Base-by-base conservation (phyloP, 768 basidiomycete genomes). In the Imleria badia region DNA sequence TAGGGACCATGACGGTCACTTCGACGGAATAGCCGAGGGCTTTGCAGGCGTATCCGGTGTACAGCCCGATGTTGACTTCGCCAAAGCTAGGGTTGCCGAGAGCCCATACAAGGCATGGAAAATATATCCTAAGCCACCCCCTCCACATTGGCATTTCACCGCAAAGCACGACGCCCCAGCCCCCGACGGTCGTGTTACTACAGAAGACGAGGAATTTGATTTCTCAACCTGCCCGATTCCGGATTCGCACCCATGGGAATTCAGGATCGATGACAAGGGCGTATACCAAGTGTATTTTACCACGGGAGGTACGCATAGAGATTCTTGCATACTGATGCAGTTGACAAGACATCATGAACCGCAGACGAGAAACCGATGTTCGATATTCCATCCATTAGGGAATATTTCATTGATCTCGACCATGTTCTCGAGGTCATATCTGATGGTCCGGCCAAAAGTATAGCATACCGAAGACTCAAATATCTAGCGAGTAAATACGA, bases 371-470 rank as follows among this genome's bases (percentile, higher is more conserved):
- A 78, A 47, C 91, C 93, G 0, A 72, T 83, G 0, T 94, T 87
- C 66, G 80, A 86, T 53, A 80, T 96, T 8, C 94, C 94, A 3
- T 85, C 80, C 43, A 87, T 98, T 46, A 81, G 89, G 56, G 97
- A 99, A 69, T 99, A 98, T 68, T 99, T 97, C 68, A 79, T 94
- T 49, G 97, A 99, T 68, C 83, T 99, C 7, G 96, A 99, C 67
- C 93, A 87, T 66, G 80, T 98, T 14, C 81, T 98, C 2, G 77
- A 81, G 5, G 93, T 98, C 58, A 97, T 98, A 51, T 83, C 94
- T 2, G 93, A 97, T 69, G 97, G 97, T 0, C 97, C 97, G 0
- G 87, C 94, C 6, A 99, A 99, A 75, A 92, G 89, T 61, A 95
- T 97, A 67, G 96, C 97, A 0, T 98, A 87, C 68, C 82, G 94